A percentile compares a stretch with the other conserved stretches of the same genome.
These are phyloP conservation scores for Schrenkiella parvula DNA, from an alignment of 345 rosid genomes.

Conservation along the genomic window DNA sequence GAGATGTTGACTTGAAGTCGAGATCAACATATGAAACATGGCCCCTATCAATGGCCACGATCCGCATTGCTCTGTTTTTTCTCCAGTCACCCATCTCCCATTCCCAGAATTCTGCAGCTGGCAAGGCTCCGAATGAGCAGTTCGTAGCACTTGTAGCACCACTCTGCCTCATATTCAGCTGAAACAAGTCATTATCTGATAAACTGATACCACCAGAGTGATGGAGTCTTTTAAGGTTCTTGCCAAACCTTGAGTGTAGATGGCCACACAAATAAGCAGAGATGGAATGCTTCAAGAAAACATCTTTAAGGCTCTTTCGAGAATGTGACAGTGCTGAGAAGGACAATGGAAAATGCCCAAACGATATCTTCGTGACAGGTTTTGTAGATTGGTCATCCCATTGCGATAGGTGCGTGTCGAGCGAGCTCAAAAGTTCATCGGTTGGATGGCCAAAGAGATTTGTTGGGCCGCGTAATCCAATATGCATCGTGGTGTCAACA, in stretches of 20 bases:
- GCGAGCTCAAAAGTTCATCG: constrained; percentile 55
- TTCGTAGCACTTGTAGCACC: constrained; percentile 39
- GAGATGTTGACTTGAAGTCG: constrained; percentile 54
- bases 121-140: constrained; percentile 58
- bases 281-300: constrained; percentile 78
- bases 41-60: constrained; percentile 82
- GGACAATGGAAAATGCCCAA: constrained; percentile 93
- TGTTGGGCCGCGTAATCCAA: constrained; percentile 92
- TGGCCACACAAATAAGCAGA: constrained; percentile 90
- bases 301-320: constrained; percentile 60
- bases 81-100: constrained; percentile 99
- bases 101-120: constrained; percentile 78
- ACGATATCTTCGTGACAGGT: constrained; percentile 70
- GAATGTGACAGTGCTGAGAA: constrained; percentile 64
- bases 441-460: constrained; percentile 96
- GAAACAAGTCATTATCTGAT: constrained; percentile 51
- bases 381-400: constrained; percentile 60
- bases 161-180: constrained; percentile 59
- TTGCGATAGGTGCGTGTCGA: constrained; percentile 65
- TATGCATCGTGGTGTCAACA: constrained; percentile 71
- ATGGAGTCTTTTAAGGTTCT: constrained; percentile 84
- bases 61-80: constrained; percentile 71
- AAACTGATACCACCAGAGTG: constrained; percentile 32
- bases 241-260: constrained; percentile 82
- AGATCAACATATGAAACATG: constrained; percentile 79